These are phyloP conservation scores for Antrodiella citrinella DNA, from an alignment of 768 basidiomycete species.

Conservation along the genomic window DNA sequence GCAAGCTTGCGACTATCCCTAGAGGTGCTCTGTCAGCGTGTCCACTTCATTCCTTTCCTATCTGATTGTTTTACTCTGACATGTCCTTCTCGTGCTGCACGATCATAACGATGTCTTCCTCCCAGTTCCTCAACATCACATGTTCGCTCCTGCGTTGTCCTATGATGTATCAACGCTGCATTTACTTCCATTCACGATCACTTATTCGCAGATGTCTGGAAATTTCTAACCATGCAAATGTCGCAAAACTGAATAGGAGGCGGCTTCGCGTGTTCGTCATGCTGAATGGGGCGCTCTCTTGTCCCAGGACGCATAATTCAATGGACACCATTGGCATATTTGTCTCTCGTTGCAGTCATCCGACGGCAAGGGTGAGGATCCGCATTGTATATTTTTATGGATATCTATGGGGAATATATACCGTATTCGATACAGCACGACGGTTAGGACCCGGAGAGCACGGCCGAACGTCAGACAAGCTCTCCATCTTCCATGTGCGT, in stretches of 20 bases:
- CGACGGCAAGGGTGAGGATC: too few species aligned
- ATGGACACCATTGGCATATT: too few species aligned
- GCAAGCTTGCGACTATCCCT: constrained; percentile 89
- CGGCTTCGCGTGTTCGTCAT: too few species aligned
- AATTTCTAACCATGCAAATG: too few species aligned
- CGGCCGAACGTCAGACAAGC: background rate
- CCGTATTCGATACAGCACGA: background rate
- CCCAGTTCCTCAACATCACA: background rate
- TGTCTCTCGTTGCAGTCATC: too few species aligned
- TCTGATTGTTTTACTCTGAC: background rate
- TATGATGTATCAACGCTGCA: too few species aligned
- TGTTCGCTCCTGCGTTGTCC: too few species aligned
- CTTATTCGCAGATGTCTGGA: background rate
- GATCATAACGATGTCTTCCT: background rate
- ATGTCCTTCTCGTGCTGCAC: background rate
- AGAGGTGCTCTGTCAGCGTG: background rate
- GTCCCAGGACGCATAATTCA: too few species aligned
- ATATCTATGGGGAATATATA: too few species aligned
- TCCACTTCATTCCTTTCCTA: background rate
- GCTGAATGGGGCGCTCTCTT: too few species aligned
- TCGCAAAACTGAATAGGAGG: too few species aligned
- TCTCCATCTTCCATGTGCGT: background rate
- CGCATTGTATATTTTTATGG: too few species aligned
- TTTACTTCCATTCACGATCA: background rate
- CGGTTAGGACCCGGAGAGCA: background rate